Conservation (phyloP, 768 basidiomycete genomes). For the Suillus subluteus region DNA sequence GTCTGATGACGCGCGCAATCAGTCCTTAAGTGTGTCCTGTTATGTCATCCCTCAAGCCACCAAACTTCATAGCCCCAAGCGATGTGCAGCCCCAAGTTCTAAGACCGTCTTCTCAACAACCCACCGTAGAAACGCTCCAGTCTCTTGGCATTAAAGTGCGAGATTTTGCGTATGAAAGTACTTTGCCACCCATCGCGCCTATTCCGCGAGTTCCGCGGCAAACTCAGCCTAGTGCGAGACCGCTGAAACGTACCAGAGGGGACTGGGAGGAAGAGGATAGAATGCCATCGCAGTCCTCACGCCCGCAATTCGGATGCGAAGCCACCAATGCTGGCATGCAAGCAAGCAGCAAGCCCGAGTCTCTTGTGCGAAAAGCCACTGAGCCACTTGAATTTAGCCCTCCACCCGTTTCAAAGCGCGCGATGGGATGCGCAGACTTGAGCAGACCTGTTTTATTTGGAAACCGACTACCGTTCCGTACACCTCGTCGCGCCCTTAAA, state of each 20-base stretch:
- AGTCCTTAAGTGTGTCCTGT: conserved; percentile 37
- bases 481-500: conserved; percentile 7
- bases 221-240: conserved; percentile 45
- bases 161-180: conserved; percentile 74
- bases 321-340: background rate
- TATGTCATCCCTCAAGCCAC: conserved; percentile 27
- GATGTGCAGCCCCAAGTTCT: background rate
- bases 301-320: conserved; percentile 20
- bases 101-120: conserved; percentile 35
- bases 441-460: conserved; percentile 11
- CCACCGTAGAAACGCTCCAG: conserved; percentile 34
- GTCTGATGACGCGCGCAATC: conserved; percentile 30
- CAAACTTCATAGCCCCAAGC: conserved; percentile 23
- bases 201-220: conserved; percentile 52
- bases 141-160: conserved; percentile 46
- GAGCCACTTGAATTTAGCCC: conserved; percentile 33
- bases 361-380: conserved; percentile 36
- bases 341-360: conserved; percentile 27
- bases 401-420: conserved; percentile 3
- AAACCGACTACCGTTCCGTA: conserved; percentile 12
- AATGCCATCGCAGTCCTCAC: conserved; percentile 19
- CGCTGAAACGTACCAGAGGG: conserved; percentile 42
- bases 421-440: conserved; percentile 9
- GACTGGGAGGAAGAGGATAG: conserved; percentile 36
- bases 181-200: conserved; percentile 60